Evolutionary conservation across 768 basidiomycete species (phyloP), one percentile per base, ranked within the genome.

Genomic region (Collybiopsis confluens): DNA sequence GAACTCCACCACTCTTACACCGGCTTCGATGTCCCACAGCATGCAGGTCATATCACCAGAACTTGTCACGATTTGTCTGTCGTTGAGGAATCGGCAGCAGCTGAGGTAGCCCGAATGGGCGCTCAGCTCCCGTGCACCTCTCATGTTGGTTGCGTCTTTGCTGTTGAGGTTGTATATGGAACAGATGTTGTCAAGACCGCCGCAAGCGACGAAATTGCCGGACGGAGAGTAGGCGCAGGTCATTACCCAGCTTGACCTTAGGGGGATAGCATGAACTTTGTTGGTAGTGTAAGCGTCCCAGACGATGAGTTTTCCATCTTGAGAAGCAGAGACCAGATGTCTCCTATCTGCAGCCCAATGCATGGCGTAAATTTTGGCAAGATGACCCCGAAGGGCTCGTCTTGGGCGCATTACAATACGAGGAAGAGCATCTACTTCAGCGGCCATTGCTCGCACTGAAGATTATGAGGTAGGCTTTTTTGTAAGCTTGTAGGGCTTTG

Each of bases 221-320:
- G 91, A 92, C 4, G 97, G 96, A 20, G 97, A 88, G 72, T 98
- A 98, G 47, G 96, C 96, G 68, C 96, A 99, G 48, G 96, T 99
- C 96, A 99, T 99, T 73, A 99, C 96, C 96, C 96, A 99, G 66
- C 91, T 93, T 43, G 94, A 97, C 49, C 96, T 87, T 44, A 99
- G 77, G 47, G 96, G 96, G 68, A 99, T 99, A 61, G 96, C 96
- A 66, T 99, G 97, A 56, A 99, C 96, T 77, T 99, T 99, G 82
- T 99, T 99, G 55, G 95, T 97, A n/a, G 96, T 98, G 73, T 98
- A 98, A 47, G 96, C 96, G 71, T 99, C 96, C 96, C 96, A 99
- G 51, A 99, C 96, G 67, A 99, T 98, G 55, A 99, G 83, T 71
- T 99, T 99, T 50, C 96, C 96, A 67, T 99, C 96, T 69, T 99